A percentile compares a stretch with the other conserved stretches of the same genome.
Conservation (phyloP, 2,329 filamentous ascomycete genomes). For the Tolypocladium amazonense region DNA sequence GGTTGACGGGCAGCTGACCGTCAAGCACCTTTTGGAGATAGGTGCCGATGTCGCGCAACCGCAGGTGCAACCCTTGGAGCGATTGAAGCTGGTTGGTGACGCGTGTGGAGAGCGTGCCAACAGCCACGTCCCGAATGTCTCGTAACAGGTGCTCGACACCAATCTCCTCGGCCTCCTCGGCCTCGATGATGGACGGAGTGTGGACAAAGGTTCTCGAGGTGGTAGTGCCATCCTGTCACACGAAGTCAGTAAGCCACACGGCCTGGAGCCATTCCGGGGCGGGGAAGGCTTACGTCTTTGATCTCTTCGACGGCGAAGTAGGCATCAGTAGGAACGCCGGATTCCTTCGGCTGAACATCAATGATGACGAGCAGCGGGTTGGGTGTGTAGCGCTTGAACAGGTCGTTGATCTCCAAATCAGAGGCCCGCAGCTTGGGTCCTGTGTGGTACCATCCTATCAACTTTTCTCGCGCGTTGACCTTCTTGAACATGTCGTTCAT, state of each 20-base stretch:
- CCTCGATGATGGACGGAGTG: slow-evolving; percentile 96
- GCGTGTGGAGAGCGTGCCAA: slow-evolving; percentile 89
- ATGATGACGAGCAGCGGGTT: slow-evolving; percentile 96
- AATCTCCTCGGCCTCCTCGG: slow-evolving; percentile 97
- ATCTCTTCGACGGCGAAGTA: slow-evolving; percentile 99
- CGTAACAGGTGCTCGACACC: slow-evolving; percentile 95
- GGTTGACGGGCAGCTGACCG: slow-evolving; percentile 87
- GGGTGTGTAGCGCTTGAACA: slow-evolving; percentile 98
- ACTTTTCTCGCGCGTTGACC: slow-evolving; percentile 96
- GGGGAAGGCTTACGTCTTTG: slow-evolving; percentile 66
- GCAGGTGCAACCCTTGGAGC: slow-evolving; percentile 87
- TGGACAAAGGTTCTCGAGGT: slow-evolving; percentile 97
- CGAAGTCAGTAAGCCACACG: neutral
- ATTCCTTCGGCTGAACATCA: slow-evolving; percentile 95
- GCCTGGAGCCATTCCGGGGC: neutral
- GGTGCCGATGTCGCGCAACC: slow-evolving; percentile 86
- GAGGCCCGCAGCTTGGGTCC: slow-evolving; percentile 94
- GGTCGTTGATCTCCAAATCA: slow-evolving; percentile 97
- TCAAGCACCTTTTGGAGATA: slow-evolving; percentile 96
- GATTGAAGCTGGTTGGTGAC: slow-evolving; percentile 98
- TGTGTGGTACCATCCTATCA: slow-evolving; percentile 99
- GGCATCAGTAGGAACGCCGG: slow-evolving; percentile 93
- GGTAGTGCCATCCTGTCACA: slow-evolving; percentile 77
- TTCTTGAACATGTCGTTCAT: slow-evolving; percentile 99
- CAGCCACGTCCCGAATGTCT: slow-evolving; percentile 95